Evolutionary conservation across 2,329 filamentous ascomycete species (phyloP), one percentile per base, ranked within the genome.

Genomic region (Thermomyces lanuginosus): DNA sequence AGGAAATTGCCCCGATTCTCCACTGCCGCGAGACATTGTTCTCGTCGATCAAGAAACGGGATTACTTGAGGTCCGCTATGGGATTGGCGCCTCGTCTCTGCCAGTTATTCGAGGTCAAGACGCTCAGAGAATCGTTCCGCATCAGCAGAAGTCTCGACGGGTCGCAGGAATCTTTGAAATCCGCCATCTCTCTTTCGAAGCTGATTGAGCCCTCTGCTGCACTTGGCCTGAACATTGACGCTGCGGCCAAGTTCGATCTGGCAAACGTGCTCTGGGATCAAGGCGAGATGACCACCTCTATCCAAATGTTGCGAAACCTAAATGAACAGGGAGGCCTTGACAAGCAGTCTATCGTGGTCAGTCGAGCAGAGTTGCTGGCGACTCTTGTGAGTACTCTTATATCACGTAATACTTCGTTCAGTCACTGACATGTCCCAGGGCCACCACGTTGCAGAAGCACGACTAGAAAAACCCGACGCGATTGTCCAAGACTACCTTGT

Each of bases 241-340:
- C 74, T 8, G 74, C 74, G 8, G 70, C 83, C 20, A 72, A 75
- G 36, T 69, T 86, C 28, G 89, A 95, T 49, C 70, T 80, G 5
- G 84, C 91, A 7, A 82, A 78, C 42, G 82, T 91, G 5, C 60
- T 98, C 1, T 98, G 89, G 86, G 82, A 91, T 35, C 78, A 92
- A 46, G 83, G 83, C 8, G 86, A 98, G 50, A 80, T 81, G 60
- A 71, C 76, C 11, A 72, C 80, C 0, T 92, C 89, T 0, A 92
- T 98, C 33, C 69, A 75, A 19, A 84, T 95, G 66, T 68, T 95
- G 11, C 77, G 86, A 42, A 66, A 70, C 22, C 64, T 93, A 7
- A 67, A 77, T 29, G 58, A 63, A 22, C 62, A 69, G 27, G 60
- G 64, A 20, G 63, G 70, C 15, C 51, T 80, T 2, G 69, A 69